phyloP scores from a whole-genome alignment of 2,329 filamentous ascomycete genomes.

The Thyridium curvatum region DNA sequence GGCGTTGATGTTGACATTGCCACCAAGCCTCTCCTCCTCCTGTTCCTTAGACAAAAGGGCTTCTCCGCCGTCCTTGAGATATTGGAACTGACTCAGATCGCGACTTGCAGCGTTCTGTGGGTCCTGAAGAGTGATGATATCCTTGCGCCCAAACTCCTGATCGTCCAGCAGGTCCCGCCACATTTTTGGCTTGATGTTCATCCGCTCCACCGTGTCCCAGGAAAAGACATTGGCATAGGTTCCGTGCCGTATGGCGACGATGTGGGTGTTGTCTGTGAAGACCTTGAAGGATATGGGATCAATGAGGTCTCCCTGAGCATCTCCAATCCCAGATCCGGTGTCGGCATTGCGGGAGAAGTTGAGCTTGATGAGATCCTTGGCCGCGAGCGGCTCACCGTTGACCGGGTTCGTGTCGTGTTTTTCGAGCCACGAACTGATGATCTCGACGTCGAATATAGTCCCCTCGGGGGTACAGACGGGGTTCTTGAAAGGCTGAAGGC shows the following conservation, averaged over 20 bases:
- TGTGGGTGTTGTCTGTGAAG: constrained; percentile 96
- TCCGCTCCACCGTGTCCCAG: constrained; percentile 88
- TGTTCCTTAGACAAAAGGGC: constrained; percentile 64
- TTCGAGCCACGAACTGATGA: constrained; percentile 89
- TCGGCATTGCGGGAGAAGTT: constrained; percentile 90
- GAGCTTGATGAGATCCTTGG: constrained; percentile 80
- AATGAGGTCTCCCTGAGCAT: constrained; percentile 71
- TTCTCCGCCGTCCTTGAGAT: constrained; percentile 69
- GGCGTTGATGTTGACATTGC: constrained; percentile 71
- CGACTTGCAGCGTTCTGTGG: constrained; percentile 81
- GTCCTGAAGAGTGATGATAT: constrained; percentile 95
- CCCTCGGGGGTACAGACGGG: constrained; percentile 86
- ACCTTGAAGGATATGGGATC: constrained; percentile 97
- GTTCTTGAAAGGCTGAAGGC: constrained; percentile 89
- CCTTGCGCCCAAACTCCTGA: constrained; percentile 75
- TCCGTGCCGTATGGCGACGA: constrained; percentile 75
- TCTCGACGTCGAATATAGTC: constrained; percentile 90
- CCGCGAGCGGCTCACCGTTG: constrained; percentile 70
- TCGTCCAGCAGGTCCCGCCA: constrained; percentile 91
- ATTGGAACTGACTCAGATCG: constrained; percentile 84
- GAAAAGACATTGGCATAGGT: constrained; percentile 92
- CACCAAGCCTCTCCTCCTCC: constrained; percentile 57
- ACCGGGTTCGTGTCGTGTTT: constrained; percentile 92
- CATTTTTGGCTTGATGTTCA: constrained; percentile 96
- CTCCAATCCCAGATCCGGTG: constrained; percentile 39